Evolutionary conservation across 2,329 filamentous ascomycete species (phyloP).

Genomic region (Trichoderma sp.): DNA sequence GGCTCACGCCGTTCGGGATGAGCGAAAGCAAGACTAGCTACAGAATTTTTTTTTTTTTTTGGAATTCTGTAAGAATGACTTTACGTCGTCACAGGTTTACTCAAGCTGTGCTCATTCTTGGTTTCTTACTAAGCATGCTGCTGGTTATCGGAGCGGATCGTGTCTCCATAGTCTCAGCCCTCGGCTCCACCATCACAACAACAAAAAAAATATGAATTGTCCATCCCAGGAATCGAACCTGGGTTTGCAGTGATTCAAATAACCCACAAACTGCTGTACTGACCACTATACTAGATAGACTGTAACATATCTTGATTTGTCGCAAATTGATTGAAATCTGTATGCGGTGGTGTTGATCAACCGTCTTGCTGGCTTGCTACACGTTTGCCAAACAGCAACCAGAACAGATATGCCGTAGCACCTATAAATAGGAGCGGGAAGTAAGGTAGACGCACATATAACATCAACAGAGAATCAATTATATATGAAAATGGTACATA

Average conservation of each 20-base stretch:
- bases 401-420: background rate
- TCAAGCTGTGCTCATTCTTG: background rate
- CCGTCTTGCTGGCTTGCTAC: no score
- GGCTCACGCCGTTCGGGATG: background rate
- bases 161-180: background rate
- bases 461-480: background rate
- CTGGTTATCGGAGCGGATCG: background rate
- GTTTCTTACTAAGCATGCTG: background rate
- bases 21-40: background rate
- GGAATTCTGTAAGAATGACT: background rate
- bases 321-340: background rate
- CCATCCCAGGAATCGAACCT: constrained; percentile 35
- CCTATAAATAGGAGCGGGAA: background rate
- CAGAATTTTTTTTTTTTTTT: background rate
- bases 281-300: constrained; percentile 35
- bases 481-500: background rate
- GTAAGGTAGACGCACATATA: background rate
- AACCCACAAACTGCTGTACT: constrained; percentile 37
- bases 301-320: background rate
- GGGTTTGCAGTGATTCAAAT: constrained; percentile 34
- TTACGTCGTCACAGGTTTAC: background rate
- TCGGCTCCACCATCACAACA: background rate
- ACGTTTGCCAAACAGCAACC: background rate
- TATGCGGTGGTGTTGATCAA: no score
- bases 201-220: constrained; percentile 21